Conservation (phyloP, 768 basidiomycete genomes). For the Amanita exitialis region DNA sequence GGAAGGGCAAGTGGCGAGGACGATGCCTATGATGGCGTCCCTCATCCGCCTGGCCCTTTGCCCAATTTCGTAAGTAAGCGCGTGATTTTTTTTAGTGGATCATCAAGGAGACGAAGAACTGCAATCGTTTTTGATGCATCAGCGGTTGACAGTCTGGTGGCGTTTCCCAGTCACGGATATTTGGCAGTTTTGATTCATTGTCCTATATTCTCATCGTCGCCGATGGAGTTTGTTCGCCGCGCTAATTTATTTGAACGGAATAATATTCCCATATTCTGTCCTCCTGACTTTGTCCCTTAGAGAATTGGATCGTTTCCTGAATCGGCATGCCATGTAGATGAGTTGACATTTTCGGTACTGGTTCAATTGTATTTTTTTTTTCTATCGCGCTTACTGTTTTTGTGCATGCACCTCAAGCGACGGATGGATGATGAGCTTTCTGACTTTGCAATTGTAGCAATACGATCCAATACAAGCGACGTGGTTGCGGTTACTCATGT, state of each 20-base stretch:
- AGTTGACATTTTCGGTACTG: not conserved
- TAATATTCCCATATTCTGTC: not conserved
- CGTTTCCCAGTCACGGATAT: not conserved
- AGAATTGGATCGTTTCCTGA: not conserved
- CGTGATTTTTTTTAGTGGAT: not conserved
- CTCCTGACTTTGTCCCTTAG: not conserved
- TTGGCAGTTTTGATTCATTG: not conserved
- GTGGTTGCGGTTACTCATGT: not conserved
- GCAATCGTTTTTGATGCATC: not conserved
- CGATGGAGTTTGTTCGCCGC: not conserved
- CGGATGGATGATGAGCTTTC: not conserved
- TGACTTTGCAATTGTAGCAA: not conserved
- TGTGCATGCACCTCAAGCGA: not conserved
- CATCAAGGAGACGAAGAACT: not conserved
- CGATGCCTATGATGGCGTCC: not conserved
- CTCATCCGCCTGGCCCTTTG: not conserved
- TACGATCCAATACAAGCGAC: not conserved
- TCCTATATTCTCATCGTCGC: not conserved
- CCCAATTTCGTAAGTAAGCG: not conserved
- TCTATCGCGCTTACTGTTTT: no score
- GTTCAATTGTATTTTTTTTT: not conserved
- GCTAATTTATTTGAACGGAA: not conserved
- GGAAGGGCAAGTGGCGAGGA: not conserved
- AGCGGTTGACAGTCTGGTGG: not conserved
- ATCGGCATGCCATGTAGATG: not conserved